Evolutionary conservation across 2,329 filamentous ascomycete species (phyloP), one percentile per base, ranked within the genome.

Genomic region (Stemphylium lycopersici): DNA sequence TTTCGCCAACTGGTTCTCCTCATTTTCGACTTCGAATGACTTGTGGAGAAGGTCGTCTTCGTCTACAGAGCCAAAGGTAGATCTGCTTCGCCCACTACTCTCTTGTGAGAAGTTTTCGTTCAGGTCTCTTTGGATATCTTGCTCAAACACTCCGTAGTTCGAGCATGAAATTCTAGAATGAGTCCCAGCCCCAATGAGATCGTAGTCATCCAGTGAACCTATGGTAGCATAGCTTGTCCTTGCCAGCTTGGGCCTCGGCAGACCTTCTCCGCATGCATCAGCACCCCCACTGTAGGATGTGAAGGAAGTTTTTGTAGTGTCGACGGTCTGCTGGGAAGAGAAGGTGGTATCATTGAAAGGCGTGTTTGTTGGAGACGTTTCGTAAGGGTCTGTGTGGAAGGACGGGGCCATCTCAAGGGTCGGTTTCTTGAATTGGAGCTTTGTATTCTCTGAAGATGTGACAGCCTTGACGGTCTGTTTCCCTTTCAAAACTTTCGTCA

Each of bases 21-120:
- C 39, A 18, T 44, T 37, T 33, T 70, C 66, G 3, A 61, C 52
- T 39, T 48, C 52, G 15, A 44, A 55, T 2, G 59, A 65, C 22
- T 43, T 56, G 20, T 63, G 46, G 2, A 55, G 20, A 20, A 69
- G 44, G 4, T 34, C 59, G 5, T 63, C 65, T 18, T 69, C 67
- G 34, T 70, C 61, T 1, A 71, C 41, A 5, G 66, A 67, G 1
- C 70, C 70, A 55, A 60, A 72, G 3, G 61, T 68, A 3, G 68
- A 67, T 2, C 59, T 62, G 33, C 57, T 69, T 20, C 61, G 57
- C 6, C 53, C 51, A 12, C 48, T 58, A n/a, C 39, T 45, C 6
- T 63, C 56, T 47, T 63, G 62, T 3, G 60, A 55, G 1, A 41
- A 47, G 22, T 24, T 42, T 24, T 56, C 48, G 15, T 55, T 34